Base-by-base conservation (phyloP, 2,329 filamentous ascomycete species). In the Alternaria burnsii region DNA sequence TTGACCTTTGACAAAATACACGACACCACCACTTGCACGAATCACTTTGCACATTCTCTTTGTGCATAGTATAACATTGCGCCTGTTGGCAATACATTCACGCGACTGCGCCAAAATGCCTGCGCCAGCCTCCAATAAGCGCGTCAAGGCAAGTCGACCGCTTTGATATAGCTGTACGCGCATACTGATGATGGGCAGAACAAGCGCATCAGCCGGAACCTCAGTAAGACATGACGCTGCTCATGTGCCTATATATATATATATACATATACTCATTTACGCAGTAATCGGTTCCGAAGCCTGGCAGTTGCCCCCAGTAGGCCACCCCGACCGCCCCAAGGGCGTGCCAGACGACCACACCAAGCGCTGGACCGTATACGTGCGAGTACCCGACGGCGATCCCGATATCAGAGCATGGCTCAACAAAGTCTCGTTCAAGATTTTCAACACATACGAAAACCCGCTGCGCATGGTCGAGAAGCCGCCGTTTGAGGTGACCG, bases 391-490 rank as follows among this genome's bases (percentile, higher is more conserved):
- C 55, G 93, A 97, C 72, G 92, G 92, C 77, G 91, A 92, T 61
- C 83, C 83, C 0, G 92, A 97, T 75, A 91, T 98, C 68, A 93
- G 92, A 28, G 95, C 97, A 79, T 99, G 95, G 93, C 86, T 98
- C 68, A 92, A 94, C 59, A 94, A 97, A 72, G 94, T 99, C 1
- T 94, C 97, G 78, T 99, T 99, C 82, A 98, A 98, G 80, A 88
- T 99, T 16, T 94, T 97, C 84, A 94, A 98, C 79, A 97, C 94
- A 10, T 98, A 97, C 77, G 89, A 93, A 28, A 97, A 97, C 79
- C 91, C 91, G 58, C 86, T 95, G 22, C 91, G 95, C 70, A 97
- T 73, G 32, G 75, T 73, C 65, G 94, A 97, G 73, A 87, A 88
- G 62, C 87, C 91, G 74, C 93, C 84, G 11, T 99, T 97, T 73